Evolutionary conservation across 2,329 filamentous ascomycete species (phyloP).

Genomic region (Claviceps sorghi): DNA sequence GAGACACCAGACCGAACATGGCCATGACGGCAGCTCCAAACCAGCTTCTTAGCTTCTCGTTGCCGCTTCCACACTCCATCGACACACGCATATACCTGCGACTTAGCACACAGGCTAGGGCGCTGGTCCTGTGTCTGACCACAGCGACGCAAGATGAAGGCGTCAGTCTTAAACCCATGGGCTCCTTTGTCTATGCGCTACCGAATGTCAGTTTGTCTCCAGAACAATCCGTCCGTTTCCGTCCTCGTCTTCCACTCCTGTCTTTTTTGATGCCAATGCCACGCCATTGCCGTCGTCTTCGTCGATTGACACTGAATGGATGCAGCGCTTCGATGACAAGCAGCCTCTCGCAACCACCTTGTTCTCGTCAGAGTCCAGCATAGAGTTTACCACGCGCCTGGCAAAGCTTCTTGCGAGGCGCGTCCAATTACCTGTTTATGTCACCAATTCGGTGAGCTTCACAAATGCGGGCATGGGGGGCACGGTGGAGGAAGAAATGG

Average conservation of each 20-base stretch:
- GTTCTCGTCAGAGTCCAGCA: slow-evolving; percentile 57
- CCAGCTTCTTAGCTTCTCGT: slow-evolving; percentile 26
- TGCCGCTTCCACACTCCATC: slow-evolving; percentile 44
- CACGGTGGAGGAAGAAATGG: slow-evolving; percentile 86
- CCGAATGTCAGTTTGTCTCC: slow-evolving; percentile 49
- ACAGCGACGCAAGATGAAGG: slow-evolving; percentile 40
- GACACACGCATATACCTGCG: slow-evolving; percentile 48
- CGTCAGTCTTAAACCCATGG: slow-evolving; percentile 44
- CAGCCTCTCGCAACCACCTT: slow-evolving; percentile 66
- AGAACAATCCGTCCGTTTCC: slow-evolving; percentile 30
- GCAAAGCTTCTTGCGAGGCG: slow-evolving; percentile 71
- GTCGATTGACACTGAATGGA: background rate
- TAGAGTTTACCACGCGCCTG: slow-evolving; percentile 77
- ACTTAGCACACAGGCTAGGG: slow-evolving; percentile 42
- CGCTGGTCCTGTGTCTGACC: slow-evolving; percentile 45
- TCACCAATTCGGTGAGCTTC: slow-evolving; percentile 76
- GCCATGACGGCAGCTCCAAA: background rate
- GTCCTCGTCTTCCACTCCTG: background rate
- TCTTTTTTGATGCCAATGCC: background rate
- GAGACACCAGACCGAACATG: background rate
- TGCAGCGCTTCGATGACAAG: slow-evolving; percentile 35
- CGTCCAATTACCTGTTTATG: slow-evolving; percentile 64
- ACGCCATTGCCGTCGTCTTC: background rate
- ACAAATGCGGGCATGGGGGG: slow-evolving; percentile 59
- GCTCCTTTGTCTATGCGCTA: slow-evolving; percentile 87